phyloP scores from a whole-genome alignment of 345 rosid genomes.

The Passiflora organensis region DNA sequence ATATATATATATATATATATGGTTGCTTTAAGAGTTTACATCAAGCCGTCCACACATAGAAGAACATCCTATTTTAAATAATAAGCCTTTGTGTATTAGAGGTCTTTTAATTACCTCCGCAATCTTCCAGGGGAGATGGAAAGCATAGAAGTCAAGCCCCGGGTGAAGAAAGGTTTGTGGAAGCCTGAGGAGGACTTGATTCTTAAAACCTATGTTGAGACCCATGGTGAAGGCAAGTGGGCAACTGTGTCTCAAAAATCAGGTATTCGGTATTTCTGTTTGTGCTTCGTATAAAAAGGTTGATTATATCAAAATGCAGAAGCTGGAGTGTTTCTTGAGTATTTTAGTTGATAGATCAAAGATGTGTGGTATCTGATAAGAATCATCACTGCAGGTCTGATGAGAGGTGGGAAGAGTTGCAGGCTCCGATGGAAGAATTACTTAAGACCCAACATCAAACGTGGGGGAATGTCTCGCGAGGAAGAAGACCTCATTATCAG shows the following conservation, averaged over 20 bases:
- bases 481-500: slow-evolving; percentile 84
- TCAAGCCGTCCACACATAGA: neutral
- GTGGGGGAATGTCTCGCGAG: slow-evolving; percentile 67
- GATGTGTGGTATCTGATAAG: neutral
- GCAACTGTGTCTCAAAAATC: slow-evolving; percentile 57
- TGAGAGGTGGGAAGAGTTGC: slow-evolving; percentile 85
- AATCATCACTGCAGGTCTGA: slow-evolving; percentile 40
- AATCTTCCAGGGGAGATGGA: slow-evolving; percentile 25
- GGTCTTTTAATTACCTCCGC: neutral
- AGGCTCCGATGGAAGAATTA: slow-evolving; percentile 85
- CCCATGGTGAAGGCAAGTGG: slow-evolving; percentile 91
- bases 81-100: slow-evolving; percentile 2
- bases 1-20: too few relatives aligned
- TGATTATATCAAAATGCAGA: neutral
- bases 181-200: slow-evolving; percentile 83
- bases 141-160: slow-evolving; percentile 30
- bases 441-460: slow-evolving; percentile 71
- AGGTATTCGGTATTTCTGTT: slow-evolving; percentile 26
- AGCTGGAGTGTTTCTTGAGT: neutral
- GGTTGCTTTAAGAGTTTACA: neutral
- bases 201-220: slow-evolving; percentile 53
- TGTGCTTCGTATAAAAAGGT: neutral
- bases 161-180: slow-evolving; percentile 66
- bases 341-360: neutral
- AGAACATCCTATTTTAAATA: too few relatives aligned